Evolutionary conservation across 2,329 filamentous ascomycete species (phyloP).

Genomic region (Emmonsiellopsis sp.): DNA sequence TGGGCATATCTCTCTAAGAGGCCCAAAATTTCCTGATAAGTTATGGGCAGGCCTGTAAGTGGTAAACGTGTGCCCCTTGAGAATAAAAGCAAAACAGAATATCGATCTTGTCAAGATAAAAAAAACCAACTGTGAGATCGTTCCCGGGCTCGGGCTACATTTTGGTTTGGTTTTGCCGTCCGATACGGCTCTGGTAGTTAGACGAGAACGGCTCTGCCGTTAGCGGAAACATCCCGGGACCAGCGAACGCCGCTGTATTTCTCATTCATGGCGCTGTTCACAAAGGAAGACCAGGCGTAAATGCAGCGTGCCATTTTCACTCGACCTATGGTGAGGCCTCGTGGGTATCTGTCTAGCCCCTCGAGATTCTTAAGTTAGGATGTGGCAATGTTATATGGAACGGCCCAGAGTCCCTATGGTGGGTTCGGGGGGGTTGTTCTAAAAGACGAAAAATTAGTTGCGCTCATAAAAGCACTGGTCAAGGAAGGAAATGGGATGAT

Average conservation of each 20-base stretch:
- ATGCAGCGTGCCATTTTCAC: conserved; percentile 37
- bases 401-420: conserved; percentile 25
- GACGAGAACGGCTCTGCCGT: conserved; percentile 33
- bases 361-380: conserved; percentile 37
- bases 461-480: conserved; percentile 28
- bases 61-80: conserved; percentile 12
- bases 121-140: conserved; percentile 27
- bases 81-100: neutral
- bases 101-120: neutral
- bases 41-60: conserved; percentile 15
- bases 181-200: conserved; percentile 34
- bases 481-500: conserved; percentile 13
- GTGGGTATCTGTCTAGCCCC: conserved; percentile 29
- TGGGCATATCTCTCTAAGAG: conserved; percentile 10
- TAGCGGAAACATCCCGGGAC: conserved; percentile 26
- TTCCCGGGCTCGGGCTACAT: conserved; percentile 16
- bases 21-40: conserved; percentile 15
- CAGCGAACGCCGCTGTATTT: conserved; percentile 37
- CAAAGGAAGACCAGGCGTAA: conserved; percentile 33
- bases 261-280: conserved; percentile 41
- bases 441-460: conserved; percentile 33
- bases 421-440: conserved; percentile 40
- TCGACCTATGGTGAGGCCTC: conserved; percentile 35
- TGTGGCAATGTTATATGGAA: conserved; percentile 26
- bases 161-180: conserved; percentile 35